phyloP scores from a whole-genome alignment of 78 protist genomes.

The Dictyostelium firmibasis region DNA sequence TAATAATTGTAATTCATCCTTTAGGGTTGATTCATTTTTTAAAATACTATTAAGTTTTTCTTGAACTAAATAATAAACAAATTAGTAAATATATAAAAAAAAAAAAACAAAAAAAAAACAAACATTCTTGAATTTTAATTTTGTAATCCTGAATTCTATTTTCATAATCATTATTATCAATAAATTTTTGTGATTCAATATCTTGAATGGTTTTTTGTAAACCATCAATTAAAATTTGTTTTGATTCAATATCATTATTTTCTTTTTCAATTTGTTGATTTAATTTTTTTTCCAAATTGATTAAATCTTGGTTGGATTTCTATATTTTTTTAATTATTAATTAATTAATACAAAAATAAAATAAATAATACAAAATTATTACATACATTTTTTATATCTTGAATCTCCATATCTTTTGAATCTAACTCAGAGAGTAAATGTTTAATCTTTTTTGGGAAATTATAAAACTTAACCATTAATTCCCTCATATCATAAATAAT shows the following conservation, averaged over 20 bases:
- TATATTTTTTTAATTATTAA: background rate
- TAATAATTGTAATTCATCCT: background rate
- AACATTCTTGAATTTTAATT: background rate
- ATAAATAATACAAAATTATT: background rate
- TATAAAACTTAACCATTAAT: background rate
- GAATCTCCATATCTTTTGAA: background rate
- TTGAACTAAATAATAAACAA: background rate
- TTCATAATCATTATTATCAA: background rate
- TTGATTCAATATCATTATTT: background rate
- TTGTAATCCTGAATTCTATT: background rate
- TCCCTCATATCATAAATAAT: background rate
- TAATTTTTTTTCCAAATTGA: background rate
- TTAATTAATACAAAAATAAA: background rate
- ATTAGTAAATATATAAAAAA: background rate
- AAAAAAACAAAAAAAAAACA: background rate
- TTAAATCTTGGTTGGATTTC: background rate
- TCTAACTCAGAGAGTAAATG: background rate
- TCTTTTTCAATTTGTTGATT: background rate
- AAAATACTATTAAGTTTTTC: background rate
- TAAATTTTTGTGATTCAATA: background rate
- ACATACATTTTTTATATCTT: background rate
- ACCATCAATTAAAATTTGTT: background rate
- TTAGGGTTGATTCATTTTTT: background rate
- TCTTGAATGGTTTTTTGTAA: background rate
- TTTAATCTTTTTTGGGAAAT: background rate